Base-by-base conservation (phyloP, 352 stramenopile genomes). In the Phytopythium chamaehyphon region DNA sequence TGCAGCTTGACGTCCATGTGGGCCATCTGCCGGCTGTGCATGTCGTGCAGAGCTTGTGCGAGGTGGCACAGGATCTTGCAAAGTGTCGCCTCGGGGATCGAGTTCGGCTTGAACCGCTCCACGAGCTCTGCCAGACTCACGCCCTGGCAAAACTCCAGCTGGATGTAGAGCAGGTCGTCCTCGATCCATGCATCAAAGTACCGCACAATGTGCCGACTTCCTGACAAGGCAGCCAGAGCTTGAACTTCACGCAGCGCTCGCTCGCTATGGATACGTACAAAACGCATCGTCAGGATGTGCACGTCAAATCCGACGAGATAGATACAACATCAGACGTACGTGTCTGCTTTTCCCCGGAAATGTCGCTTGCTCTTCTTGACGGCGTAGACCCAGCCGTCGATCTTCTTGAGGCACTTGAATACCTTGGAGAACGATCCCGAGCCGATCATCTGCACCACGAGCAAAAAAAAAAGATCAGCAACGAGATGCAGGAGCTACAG, bases 131-230 rank as follows among this genome's bases (percentile, higher is more conserved):
- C 59, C 37, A 95, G 63, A 33, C 66, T 88, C 57, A 82, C 90
- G 24, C 77, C 76, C 9, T 68, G 63, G 40, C 85, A 80, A 49
- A 81, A 70, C 66, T 93, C 84, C 37, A 93, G 69, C 51, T 95
- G 84, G 40, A 95, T 95, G 59, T 95, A 95, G 12, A 95, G 71
- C 61, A 93, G 49, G 11, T 95, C 80, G 53, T 95, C 78, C 66
- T 95, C 84, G 58, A 95, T 85, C 84, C 84, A 95, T 36, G 84
- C 84, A 63, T 93, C 80, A 61, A 90, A 93, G 64, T 95, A 95
- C 10, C 79, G 84, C 42, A 95, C 76, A 28, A 95, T 57, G 47
- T 95, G 82, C 11, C 76, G 83, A 52, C 80, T 92, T 51, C 62
- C 61, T 51, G 76, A 90, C 39, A 95, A 59, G 21, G 84, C 84